Conservation (phyloP, 139 green algal species). For the Microglena sp. region DNA sequence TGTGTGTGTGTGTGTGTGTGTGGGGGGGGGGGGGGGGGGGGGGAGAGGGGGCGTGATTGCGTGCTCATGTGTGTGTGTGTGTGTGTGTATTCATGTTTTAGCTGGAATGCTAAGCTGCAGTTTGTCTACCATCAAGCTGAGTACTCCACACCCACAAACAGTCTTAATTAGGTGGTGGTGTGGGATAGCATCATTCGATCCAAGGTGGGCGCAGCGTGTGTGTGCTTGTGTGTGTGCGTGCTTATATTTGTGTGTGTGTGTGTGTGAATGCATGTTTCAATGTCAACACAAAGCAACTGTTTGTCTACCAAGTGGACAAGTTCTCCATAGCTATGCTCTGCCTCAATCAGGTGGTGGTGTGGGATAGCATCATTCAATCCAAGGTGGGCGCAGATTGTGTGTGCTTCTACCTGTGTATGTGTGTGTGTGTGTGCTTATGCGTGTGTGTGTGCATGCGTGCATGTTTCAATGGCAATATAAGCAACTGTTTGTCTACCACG, state of each 20-base stretch:
- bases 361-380: constrained; percentile 57
- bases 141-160: constrained; percentile 25
- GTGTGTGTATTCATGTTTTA: too few relatives aligned
- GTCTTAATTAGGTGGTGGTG: constrained; percentile 62
- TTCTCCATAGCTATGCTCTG: constrained; percentile 22
- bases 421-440: too few relatives aligned
- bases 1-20: too few relatives aligned
- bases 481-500: constrained; percentile 45
- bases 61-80: too few relatives aligned
- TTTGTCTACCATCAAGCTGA: constrained; percentile 27
- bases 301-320: constrained; percentile 25
- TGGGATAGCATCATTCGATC: constrained; percentile 64
- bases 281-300: constrained; percentile 84
- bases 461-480: constrained; percentile 87
- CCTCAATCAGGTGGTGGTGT: constrained; percentile 68
- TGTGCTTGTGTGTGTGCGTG: too few relatives aligned
- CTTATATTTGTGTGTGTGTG: too few relatives aligned
- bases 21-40: too few relatives aligned
- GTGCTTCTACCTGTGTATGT: too few relatives aligned
- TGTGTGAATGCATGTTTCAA: too few relatives aligned
- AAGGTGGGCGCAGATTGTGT: constrained; percentile 37
- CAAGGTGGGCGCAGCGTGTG: constrained; percentile 37
- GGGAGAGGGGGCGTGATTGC: too few relatives aligned
- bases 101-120: constrained; percentile 84
- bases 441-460: too few relatives aligned